phyloP scores from a whole-genome alignment of 441 rosid species.

The Eruca vesicaria region DNA sequence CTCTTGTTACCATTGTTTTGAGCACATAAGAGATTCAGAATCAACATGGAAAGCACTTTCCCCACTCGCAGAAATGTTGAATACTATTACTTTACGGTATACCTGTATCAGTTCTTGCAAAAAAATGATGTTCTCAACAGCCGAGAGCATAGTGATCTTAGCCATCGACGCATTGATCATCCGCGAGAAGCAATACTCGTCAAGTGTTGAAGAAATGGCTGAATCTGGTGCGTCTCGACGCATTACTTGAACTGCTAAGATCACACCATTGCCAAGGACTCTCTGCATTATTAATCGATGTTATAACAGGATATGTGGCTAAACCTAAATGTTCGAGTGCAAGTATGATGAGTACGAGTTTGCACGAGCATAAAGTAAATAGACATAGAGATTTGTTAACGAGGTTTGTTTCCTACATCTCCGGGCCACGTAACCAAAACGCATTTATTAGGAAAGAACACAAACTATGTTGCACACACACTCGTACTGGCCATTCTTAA shows the following conservation, averaged over 20 bases:
- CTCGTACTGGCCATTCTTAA: neutral
- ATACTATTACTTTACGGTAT: constrained; percentile 67
- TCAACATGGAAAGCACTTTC: constrained; percentile 70
- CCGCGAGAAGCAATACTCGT: constrained; percentile 60
- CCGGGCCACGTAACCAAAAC: too few relatives aligned
- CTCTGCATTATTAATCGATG: constrained; percentile 73
- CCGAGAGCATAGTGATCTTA: constrained; percentile 59
- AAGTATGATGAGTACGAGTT: neutral
- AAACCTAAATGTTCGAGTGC: neutral
- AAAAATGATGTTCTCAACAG: constrained; percentile 72
- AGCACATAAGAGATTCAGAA: constrained; percentile 73
- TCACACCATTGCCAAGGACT: constrained; percentile 91
- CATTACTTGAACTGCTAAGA: constrained; percentile 68
- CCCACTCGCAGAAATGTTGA: constrained; percentile 81
- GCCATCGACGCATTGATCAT: constrained; percentile 67
- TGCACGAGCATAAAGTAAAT: neutral
- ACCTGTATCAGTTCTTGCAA: constrained; percentile 63
- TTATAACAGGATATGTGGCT: too few relatives aligned
- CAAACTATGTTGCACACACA: neutral
- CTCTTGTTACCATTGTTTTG: too few relatives aligned
- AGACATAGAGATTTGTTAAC: neutral
- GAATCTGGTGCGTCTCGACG: constrained; percentile 81
- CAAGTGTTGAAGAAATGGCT: constrained; percentile 68
- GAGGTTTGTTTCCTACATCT: too few relatives aligned
- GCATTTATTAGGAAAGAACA: too few relatives aligned